Percentiles rank a stretch among this genome's conserved stretches.
Evolutionary conservation across 2,329 filamentous ascomycete genomes (phyloP).

Genomic region (Claviceps fusiformis): DNA sequence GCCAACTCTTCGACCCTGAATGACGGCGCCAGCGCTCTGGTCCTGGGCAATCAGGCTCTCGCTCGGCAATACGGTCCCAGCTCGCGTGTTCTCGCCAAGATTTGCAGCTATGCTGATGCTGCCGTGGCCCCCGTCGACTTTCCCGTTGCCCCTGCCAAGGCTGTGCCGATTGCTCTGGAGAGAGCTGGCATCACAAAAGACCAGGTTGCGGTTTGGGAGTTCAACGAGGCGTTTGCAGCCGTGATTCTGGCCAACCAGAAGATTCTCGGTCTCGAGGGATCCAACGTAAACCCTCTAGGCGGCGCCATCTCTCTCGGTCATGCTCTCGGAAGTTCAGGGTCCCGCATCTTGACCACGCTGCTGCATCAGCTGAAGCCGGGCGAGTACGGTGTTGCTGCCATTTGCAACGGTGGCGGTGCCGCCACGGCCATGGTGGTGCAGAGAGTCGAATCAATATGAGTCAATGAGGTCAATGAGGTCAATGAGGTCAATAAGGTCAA

Average conservation of each 20-base stretch:
- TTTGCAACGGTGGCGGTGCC: conserved; percentile 92
- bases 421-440: conserved; percentile 88
- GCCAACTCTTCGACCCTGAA: conserved; percentile 92
- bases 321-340: conserved; percentile 84
- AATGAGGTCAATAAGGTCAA: too few relatives aligned
- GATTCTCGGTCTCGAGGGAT: conserved; percentile 69
- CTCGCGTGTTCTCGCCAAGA: conserved; percentile 74
- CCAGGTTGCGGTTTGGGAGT: conserved; percentile 91
- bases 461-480: too few relatives aligned
- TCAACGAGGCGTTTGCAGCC: conserved; percentile 95
- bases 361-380: conserved; percentile 84
- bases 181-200: conserved; percentile 83
- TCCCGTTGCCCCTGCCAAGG: conserved; percentile 81
- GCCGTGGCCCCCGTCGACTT: conserved; percentile 89
- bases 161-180: conserved; percentile 78
- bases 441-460: conserved; percentile 51
- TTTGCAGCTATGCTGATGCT: conserved; percentile 77
- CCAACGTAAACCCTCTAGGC: conserved; percentile 74
- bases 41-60: conserved; percentile 68
- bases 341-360: conserved; percentile 77
- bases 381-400: conserved; percentile 89
- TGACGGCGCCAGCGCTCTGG: conserved; percentile 82
- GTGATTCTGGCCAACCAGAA: conserved; percentile 93
- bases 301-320: conserved; percentile 89
- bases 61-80: conserved; percentile 65